These are phyloP conservation scores for Taphrina wiesneri DNA, from an alignment of 1,139 yeast genomes.

Conservation along the genomic window DNA sequence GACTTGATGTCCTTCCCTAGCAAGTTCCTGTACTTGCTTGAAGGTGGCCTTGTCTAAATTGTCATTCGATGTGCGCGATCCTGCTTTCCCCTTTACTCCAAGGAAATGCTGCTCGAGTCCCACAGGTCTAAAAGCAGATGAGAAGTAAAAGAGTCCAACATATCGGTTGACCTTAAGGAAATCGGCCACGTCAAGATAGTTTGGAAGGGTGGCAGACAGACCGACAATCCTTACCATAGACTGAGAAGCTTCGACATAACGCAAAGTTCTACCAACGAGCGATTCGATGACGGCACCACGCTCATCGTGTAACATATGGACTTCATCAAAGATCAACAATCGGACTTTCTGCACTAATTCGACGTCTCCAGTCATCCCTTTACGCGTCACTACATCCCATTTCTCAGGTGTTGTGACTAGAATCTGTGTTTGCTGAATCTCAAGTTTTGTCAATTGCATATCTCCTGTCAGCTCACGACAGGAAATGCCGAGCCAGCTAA, in stretches of 20 bases:
- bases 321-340: constrained; percentile 88
- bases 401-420: constrained; percentile 97
- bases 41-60: constrained; percentile 76
- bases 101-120: constrained; percentile 85
- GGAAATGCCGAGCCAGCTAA: constrained; percentile 79
- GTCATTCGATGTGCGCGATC: constrained; percentile 68
- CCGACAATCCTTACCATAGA: constrained; percentile 96
- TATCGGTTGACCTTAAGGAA: constrained; percentile 87
- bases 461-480: constrained; percentile 95
- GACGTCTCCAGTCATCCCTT: constrained; percentile 71
- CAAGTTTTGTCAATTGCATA: constrained; percentile 86
- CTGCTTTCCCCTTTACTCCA: constrained; percentile 87
- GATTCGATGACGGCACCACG: constrained; percentile 98
- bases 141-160: constrained; percentile 91
- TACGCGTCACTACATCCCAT: constrained; percentile 98
- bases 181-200: constrained; percentile 91
- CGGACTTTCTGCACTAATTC: constrained; percentile 84
- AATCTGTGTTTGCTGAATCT: constrained; percentile 79
- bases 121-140: constrained; percentile 88
- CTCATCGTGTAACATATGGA: constrained; percentile 93
- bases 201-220: constrained; percentile 92
- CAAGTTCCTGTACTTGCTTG: constrained; percentile 68
- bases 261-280: constrained; percentile 86
- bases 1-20: constrained; percentile 76
- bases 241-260: constrained; percentile 93